Percentiles rank a stretch among this genome's conserved stretches.
Evolutionary conservation across 2,329 filamentous ascomycete species (phyloP).

Genomic region (Emmonsiellopsis sp.): DNA sequence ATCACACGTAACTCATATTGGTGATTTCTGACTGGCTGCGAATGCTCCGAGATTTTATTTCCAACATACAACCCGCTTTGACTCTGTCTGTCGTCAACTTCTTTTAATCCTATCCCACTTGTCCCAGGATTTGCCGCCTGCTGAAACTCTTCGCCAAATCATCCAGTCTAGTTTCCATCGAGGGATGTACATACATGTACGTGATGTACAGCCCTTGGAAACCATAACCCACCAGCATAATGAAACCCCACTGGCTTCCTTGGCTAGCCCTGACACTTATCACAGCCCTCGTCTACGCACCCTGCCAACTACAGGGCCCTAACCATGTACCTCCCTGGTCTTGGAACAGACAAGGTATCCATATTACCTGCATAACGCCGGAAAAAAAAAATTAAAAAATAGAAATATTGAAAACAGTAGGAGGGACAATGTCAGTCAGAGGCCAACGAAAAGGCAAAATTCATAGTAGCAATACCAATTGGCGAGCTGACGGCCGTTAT

Average conservation of each 20-base stretch:
- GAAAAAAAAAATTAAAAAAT: not conserved
- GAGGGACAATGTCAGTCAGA: not conserved
- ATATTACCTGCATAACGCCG: constrained; percentile 2
- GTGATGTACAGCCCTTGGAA: not conserved
- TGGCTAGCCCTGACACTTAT: not conserved
- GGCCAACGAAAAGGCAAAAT: not conserved
- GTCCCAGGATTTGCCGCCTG: not conserved
- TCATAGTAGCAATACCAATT: not conserved
- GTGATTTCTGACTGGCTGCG: not conserved
- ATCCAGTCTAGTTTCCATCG: not conserved
- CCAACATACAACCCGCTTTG: no score
- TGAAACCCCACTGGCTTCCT: not conserved
- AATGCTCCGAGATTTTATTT: no score
- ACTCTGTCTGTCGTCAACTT: no score
- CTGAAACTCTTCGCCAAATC: not conserved
- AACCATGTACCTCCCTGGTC: not conserved
- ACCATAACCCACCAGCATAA: not conserved
- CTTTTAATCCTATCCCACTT: not conserved
- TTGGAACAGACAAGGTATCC: not conserved
- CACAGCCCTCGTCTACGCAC: not conserved
- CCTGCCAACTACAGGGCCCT: not conserved
- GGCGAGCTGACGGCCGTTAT: not conserved
- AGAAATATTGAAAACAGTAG: not conserved
- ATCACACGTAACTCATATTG: not conserved
- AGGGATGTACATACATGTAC: not conserved